These are phyloP conservation scores for Phytopythium chamaehyphon DNA, from an alignment of 352 stramenopile species.

Conservation along the genomic window DNA sequence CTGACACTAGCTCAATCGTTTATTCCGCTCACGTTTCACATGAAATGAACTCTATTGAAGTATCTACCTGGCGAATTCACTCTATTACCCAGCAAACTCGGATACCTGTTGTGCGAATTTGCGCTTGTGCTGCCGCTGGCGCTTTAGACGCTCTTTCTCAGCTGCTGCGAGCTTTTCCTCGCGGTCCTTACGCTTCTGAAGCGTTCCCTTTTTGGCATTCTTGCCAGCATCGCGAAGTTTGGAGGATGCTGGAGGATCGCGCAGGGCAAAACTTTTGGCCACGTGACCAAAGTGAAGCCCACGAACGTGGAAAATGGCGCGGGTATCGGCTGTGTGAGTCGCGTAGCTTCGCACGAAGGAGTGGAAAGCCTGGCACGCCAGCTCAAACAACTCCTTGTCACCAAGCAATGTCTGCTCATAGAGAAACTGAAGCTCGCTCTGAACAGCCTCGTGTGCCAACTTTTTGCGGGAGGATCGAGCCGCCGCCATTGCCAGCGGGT, in stretches of 20 bases:
- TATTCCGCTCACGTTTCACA: no score
- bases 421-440: constrained; percentile 79
- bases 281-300: constrained; percentile 93
- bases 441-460: constrained; percentile 74
- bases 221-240: constrained; percentile 74
- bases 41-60: no score
- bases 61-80: background rate
- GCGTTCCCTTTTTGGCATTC: constrained; percentile 73
- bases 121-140: constrained; percentile 53
- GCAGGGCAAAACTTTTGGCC: constrained; percentile 90
- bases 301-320: constrained; percentile 91
- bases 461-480: constrained; percentile 52
- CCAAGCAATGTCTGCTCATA: constrained; percentile 81
- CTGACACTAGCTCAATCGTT: no score
- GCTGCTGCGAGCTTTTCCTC: constrained; percentile 65
- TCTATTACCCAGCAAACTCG: constrained; percentile 61
- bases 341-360: constrained; percentile 93
- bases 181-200: constrained; percentile 79
- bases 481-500: constrained; percentile 4
- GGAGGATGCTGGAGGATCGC: constrained; percentile 72
- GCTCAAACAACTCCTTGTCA: constrained; percentile 78
- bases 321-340: constrained; percentile 87
- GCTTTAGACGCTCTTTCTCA: constrained; percentile 54
- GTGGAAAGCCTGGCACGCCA: constrained; percentile 88
- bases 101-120: constrained; percentile 70